Base-by-base conservation (phyloP, 768 basidiomycete genomes). In the Chalciporus pseudorubinellus region DNA sequence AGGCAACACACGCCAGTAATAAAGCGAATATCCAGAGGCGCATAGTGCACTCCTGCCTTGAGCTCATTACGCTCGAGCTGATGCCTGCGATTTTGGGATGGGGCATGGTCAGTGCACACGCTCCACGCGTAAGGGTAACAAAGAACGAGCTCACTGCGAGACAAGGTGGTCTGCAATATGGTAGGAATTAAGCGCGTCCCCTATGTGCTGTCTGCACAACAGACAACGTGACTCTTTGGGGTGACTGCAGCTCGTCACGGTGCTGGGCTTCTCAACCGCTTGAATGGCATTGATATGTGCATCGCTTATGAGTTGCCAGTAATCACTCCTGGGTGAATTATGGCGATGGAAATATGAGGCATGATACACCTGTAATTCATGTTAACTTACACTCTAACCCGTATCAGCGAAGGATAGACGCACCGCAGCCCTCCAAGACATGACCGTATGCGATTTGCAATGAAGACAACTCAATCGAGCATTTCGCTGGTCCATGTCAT, bases 361-460 rank as follows among this genome's bases (percentile, higher is more conserved):
- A 26, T 59, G 52, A 45, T 38, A 46, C 5, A 59, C 49, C 59
- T 60, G 16, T 20, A 31, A 18, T 36, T n/a, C 5, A 28, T 9
- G n/a, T 40, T 5, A 21, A 20, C 3, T 21, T n/a, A 29, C 7
- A 10, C 2, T 18, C 7, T 10, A 20, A 1, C 3, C n/a, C 14
- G 6, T 6, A 10, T 3, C 39, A 18, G 40, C 20, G 13, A 18
- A 4, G 20, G 16, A 18, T 16, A 29, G 9, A 43, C 56, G 3
- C 39, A 59, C 53, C 20, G 57, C 60, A 18, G 50, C 21, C 24
- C 39, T 52, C 53, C 60, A 61, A 28, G 36, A 29, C 48, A 59
- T 45, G 16, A 59, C 12, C 18, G 53, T 39, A 19, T 29, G 2
- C 20, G 3, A 0, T 24, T 20, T 24, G 33, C 51, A 46, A 34